Evolutionary conservation across 164 flowering plant genomes (phyloP).

Genomic region (Vitis vinifera): ASM3070453v1 NC_081808.1:24979501-24980000

Average conservation of each 20-base stretch:
- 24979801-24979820: neutral
- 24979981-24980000: too few species aligned
- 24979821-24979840: neutral
- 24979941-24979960: too few species aligned
- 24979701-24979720: neutral
- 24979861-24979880: neutral
- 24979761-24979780: neutral
- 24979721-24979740: neutral
- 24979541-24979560: too few species aligned
- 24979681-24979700: neutral
- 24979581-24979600: too few species aligned
- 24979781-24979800: neutral
- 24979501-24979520: too few species aligned
- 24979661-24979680: neutral
- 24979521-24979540: too few species aligned
- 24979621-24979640: neutral
- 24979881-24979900: neutral
- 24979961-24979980: too few species aligned
- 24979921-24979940: too few species aligned
- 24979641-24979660: neutral
- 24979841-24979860: neutral
- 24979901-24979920: neutral
- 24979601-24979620: neutral
- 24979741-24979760: neutral
- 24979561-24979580: too few species aligned